Evolutionary conservation across 768 basidiomycete genomes (phyloP).

Genomic region (Atractiella rhizophila): DNA sequence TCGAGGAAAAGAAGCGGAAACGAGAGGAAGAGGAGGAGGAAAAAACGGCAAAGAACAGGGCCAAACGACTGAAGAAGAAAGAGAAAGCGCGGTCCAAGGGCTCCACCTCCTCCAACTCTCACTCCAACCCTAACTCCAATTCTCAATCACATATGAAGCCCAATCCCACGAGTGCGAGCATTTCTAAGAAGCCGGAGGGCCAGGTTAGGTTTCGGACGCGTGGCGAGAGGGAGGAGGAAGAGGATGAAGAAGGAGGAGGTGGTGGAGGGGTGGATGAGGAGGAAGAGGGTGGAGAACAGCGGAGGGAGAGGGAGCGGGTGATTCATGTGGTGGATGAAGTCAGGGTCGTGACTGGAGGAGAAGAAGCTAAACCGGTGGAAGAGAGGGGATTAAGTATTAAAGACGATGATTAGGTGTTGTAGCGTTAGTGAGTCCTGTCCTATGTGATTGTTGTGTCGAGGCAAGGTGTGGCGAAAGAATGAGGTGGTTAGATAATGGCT

Average conservation of each 20-base stretch:
- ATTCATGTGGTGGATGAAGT: too few relatives aligned
- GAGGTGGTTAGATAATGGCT: too few relatives aligned
- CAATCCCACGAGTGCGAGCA: not conserved
- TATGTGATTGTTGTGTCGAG: too few relatives aligned
- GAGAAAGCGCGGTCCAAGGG: conserved; percentile 30
- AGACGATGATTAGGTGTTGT: too few relatives aligned
- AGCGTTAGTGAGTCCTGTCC: too few relatives aligned
- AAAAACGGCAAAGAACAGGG: conserved; percentile 86
- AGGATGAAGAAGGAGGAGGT: conserved; percentile 4
- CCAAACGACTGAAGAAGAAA: conserved; percentile 82
- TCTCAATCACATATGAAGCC: not conserved
- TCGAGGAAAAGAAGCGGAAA: conserved; percentile 45
- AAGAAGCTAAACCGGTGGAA: too few relatives aligned
- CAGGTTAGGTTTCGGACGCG: not conserved
- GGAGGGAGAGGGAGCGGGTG: too few relatives aligned
- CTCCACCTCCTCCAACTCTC: not conserved
- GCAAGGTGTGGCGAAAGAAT: too few relatives aligned
- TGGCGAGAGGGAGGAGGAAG: conserved; percentile 6
- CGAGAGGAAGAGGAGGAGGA: conserved; percentile 47
- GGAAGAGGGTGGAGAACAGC: too few relatives aligned
- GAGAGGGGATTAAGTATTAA: too few relatives aligned
- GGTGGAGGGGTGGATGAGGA: too few relatives aligned
- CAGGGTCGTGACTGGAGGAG: too few relatives aligned
- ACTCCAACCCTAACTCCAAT: conserved; percentile 5
- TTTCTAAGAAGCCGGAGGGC: not conserved